phyloP scores from a whole-genome alignment of 805 yeast species.

The Metschnikowia continentalis region DNA sequence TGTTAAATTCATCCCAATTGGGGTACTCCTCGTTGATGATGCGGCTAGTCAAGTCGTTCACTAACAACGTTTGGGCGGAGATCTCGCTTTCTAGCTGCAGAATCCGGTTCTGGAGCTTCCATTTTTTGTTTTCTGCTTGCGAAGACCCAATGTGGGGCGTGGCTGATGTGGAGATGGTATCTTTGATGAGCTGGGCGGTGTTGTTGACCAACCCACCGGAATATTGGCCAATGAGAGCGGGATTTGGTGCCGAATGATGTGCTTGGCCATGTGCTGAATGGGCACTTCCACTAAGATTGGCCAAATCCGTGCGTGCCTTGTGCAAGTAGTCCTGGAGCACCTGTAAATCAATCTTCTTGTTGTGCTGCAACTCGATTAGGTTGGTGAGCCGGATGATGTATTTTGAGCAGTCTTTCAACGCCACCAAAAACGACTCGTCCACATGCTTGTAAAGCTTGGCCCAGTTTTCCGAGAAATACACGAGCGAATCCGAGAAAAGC shows the following conservation, averaged over 20 bases:
- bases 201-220: constrained; percentile 36
- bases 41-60: constrained; percentile 42
- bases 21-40: constrained; percentile 50
- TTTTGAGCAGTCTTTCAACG: constrained; percentile 83
- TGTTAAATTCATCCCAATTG: constrained; percentile 75
- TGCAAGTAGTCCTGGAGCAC: constrained; percentile 74
- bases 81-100: constrained; percentile 44
- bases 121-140: constrained; percentile 41
- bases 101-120: constrained; percentile 40
- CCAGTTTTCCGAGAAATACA: constrained; percentile 39
- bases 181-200: constrained; percentile 44
- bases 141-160: constrained; percentile 38
- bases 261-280: background rate
- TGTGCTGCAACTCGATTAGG: constrained; percentile 79
- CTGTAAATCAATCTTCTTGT: constrained; percentile 87
- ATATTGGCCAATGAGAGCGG: constrained; percentile 21
- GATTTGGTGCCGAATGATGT: constrained; percentile 27
- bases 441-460: constrained; percentile 42
- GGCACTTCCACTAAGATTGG: constrained; percentile 29
- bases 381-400: constrained; percentile 46
- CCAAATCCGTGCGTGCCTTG: constrained; percentile 66
- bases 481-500: constrained; percentile 35
- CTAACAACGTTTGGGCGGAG: constrained; percentile 39
- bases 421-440: constrained; percentile 77
- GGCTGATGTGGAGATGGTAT: constrained; percentile 48